Evolutionary conservation across 2,329 filamentous ascomycete genomes (phyloP).

Genomic region (Colletotrichum zoysiae): DNA sequence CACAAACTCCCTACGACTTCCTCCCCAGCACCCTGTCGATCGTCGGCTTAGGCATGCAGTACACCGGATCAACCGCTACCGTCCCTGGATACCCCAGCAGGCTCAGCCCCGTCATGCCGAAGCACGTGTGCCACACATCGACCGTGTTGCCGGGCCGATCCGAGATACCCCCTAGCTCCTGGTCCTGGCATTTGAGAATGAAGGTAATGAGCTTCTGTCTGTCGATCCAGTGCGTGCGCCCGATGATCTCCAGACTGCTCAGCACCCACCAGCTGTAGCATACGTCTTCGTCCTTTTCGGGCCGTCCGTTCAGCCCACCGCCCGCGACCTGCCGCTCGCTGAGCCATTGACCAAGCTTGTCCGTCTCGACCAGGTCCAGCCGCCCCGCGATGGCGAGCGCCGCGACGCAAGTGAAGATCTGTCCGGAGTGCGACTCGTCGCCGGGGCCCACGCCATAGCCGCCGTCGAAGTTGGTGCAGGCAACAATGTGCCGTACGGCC

Average conservation of each 20-base stretch:
- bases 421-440: slow-evolving; percentile 93
- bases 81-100: slow-evolving; percentile 83
- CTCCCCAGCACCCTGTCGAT: slow-evolving; percentile 67
- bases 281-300: slow-evolving; percentile 95
- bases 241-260: slow-evolving; percentile 91
- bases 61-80: slow-evolving; percentile 86
- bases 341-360: slow-evolving; percentile 88
- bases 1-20: slow-evolving; percentile 1
- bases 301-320: slow-evolving; percentile 92
- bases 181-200: slow-evolving; percentile 90
- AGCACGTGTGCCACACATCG: slow-evolving; percentile 95
- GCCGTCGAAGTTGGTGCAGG: slow-evolving; percentile 93
- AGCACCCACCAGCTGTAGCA: slow-evolving; percentile 99
- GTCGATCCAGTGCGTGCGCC: slow-evolving; percentile 93
- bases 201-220: slow-evolving; percentile 81
- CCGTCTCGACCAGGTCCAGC: slow-evolving; percentile 84
- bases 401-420: slow-evolving; percentile 94
- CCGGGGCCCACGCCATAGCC: slow-evolving; percentile 92
- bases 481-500: slow-evolving; percentile 82
- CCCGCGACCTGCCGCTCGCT: slow-evolving; percentile 91
- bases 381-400: slow-evolving; percentile 86
- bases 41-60: slow-evolving; percentile 81
- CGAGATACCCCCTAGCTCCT: slow-evolving; percentile 84
- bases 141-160: slow-evolving; percentile 95
- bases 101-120: slow-evolving; percentile 89